A percentile compares a stretch with the other conserved stretches of the same genome.
phyloP scores from a whole-genome alignment of 257 asterid species.

The Solanum habrochaites region DNA sequence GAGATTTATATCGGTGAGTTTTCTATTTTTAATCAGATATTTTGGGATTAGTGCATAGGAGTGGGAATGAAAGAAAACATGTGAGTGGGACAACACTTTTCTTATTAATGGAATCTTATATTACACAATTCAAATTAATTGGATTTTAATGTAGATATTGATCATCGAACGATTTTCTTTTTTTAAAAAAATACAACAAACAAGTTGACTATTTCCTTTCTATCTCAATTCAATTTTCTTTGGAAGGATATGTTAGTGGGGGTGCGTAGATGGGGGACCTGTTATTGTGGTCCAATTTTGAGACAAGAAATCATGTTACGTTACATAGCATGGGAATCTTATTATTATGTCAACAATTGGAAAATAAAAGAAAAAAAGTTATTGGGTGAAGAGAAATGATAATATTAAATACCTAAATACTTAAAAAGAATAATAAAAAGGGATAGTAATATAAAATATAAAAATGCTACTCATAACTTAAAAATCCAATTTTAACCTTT shows the following conservation, averaged over 20 bases:
- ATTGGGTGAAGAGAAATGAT: neutral
- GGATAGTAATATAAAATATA: neutral
- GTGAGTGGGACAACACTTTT: accelerated
- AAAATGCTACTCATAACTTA: neutral
- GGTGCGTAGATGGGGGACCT: neutral
- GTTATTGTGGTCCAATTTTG: neutral
- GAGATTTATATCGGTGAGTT: neutral
- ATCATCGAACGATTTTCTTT: neutral
- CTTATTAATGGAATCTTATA: neutral
- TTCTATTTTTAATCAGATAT: neutral
- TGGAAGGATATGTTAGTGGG: neutral
- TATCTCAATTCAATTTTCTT: neutral
- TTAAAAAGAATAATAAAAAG: neutral
- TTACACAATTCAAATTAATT: neutral
- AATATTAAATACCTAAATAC: neutral
- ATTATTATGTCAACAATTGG: neutral
- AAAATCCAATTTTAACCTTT: neutral
- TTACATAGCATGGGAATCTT: slow-evolving; percentile 1
- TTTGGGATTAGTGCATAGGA: accelerated
- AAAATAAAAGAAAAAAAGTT: neutral
- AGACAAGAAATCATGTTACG: neutral
- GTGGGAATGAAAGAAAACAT: neutral
- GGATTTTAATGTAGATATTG: neutral
- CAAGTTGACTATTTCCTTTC: neutral
- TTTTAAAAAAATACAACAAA: neutral